Conservation (phyloP, 2,329 filamentous ascomycete genomes). For the Emmonsiellopsis sp. region DNA sequence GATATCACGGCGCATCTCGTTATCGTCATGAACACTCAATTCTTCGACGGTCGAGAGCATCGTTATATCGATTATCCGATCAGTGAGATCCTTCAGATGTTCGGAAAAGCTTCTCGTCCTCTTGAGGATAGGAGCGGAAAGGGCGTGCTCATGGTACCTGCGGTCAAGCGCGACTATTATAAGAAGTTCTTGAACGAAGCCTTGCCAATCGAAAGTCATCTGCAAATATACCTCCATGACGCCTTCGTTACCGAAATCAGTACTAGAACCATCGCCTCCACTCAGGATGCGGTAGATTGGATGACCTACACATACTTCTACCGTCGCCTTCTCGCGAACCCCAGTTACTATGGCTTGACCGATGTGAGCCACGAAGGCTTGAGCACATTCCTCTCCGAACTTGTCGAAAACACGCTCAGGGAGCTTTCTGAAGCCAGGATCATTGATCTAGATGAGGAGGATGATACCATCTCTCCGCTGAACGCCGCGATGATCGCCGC, state of each 20-base stretch:
- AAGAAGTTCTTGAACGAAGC: conserved; percentile 98
- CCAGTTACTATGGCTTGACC: conserved; percentile 86
- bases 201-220: conserved; percentile 85
- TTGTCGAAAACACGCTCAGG: conserved; percentile 86
- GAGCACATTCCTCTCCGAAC: conserved; percentile 87
- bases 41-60: conserved; percentile 92
- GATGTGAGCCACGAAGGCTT: conserved; percentile 85
- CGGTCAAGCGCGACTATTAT: conserved; percentile 94
- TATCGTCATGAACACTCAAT: conserved; percentile 95
- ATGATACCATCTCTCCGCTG: conserved; percentile 77
- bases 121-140: conserved; percentile 70
- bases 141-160: conserved; percentile 92
- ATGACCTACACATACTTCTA: conserved; percentile 98
- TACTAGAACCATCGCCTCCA: conserved; percentile 89
- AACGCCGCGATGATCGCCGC: conserved; percentile 97
- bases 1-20: conserved; percentile 82
- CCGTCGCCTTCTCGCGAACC: conserved; percentile 84
- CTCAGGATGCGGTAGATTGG: conserved; percentile 97
- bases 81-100: conserved; percentile 94
- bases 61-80: conserved; percentile 94
- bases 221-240: conserved; percentile 86
- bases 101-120: conserved; percentile 78
- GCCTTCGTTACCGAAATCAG: conserved; percentile 96
- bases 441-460: conserved; percentile 88
- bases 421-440: conserved; percentile 90